Conservation (phyloP, 2,329 filamentous ascomycete species). For the Fusarium chuoi region DNA sequence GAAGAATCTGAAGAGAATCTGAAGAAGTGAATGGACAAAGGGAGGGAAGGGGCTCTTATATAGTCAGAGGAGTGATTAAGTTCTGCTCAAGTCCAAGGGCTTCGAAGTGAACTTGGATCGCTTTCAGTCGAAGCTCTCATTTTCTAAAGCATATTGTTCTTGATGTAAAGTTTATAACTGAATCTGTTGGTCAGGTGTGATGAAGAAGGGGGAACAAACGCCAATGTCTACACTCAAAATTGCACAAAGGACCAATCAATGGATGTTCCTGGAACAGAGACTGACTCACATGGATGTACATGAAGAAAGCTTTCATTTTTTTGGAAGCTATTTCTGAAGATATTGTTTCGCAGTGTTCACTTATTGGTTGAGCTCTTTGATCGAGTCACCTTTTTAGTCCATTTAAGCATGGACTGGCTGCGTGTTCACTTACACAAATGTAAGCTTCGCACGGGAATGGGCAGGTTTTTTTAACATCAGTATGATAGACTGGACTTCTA, state of each 20-base stretch:
- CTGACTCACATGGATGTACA: not conserved
- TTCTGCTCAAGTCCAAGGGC: not conserved
- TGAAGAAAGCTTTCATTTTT: not conserved
- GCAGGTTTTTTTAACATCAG: no score
- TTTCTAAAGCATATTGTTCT: not conserved
- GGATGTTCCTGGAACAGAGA: not conserved
- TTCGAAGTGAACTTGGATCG: not conserved
- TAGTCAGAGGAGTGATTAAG: not conserved
- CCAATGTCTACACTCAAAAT: not conserved
- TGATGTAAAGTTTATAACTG: not conserved
- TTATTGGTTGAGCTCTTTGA: not conserved
- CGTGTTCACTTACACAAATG: not conserved
- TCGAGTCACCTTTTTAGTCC: not conserved
- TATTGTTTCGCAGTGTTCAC: not conserved
- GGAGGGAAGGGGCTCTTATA: not conserved
- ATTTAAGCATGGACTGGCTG: not conserved
- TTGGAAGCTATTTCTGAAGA: accelerated
- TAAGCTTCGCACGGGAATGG: not conserved
- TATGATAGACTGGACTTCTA: no score
- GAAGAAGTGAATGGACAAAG: no score
- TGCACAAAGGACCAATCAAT: not conserved
- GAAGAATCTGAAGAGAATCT: not conserved
- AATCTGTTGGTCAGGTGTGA: not conserved
- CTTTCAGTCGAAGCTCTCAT: not conserved
- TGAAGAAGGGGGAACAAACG: not conserved